Evolutionary conservation across 208 protist genomes (phyloP), one percentile per base, ranked within the genome.

Genomic region (Crithidia fasciculata): DNA sequence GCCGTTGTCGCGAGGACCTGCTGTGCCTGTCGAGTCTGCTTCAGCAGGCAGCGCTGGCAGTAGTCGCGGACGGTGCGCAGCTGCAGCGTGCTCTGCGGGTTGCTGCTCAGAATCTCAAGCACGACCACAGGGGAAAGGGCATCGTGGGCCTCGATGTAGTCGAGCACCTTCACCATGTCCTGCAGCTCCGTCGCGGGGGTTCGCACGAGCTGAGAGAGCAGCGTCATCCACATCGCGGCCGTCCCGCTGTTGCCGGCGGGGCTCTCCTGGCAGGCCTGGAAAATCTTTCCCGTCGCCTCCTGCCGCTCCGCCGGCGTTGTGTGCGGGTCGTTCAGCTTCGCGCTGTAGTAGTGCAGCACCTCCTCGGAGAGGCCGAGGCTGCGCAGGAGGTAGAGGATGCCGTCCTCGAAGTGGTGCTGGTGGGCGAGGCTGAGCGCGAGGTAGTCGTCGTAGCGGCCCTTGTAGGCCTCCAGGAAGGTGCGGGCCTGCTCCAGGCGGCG

Each of bases 41-140:
- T 76, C 45, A 61, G 66, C 44, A 98, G 72, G 61, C 80, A 80
- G 19, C 78, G 66, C 59, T 89, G 66, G 60, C 96, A 85, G 72
- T 98, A 98, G 45, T 95, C 90, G 44, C 95, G 95, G 12, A 98
- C 85, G 2, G 89, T 86, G 12, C 69, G 57, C 7, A 99, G 80
- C 40, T 89, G 87, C 39, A 91, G 76, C 16, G 69, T 76, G 53
- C 44, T 74, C 12, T 79, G 41, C 61, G 74, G 54, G 72, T 76
- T 18, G 44, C 68, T 76, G 47, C 78, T 76, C 37, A 99, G 82
- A 50, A 98, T 93, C 71, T 98, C 85, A 37, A 99, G 81, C 15
- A 98, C 96, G 8, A 90, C 69, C 4, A 98, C 81, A 39, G 97
- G 97, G n/a, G 96, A 88, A 18, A 99, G 82, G 5, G 97, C 76